Percentiles rank a stretch among this genome's conserved stretches.
Conservation (phyloP, 306 rosid genomes). For the Dryas octopetala region DNA sequence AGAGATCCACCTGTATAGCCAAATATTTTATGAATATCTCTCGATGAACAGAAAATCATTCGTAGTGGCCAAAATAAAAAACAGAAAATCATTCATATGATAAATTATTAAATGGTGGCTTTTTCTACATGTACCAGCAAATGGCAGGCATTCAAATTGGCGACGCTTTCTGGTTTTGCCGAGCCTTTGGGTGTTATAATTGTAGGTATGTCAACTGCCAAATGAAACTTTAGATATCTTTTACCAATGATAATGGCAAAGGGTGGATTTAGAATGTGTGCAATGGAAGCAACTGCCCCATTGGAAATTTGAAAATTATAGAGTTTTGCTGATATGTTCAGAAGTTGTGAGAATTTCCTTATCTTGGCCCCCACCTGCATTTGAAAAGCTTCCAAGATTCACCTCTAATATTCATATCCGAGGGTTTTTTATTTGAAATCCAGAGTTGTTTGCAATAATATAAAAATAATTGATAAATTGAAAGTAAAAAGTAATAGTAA, state of each 20-base stretch:
- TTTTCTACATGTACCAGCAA: slow-evolving; percentile 49
- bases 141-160: slow-evolving; percentile 99
- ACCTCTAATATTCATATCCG: background rate
- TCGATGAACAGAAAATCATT: slow-evolving; percentile 21
- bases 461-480: too few relatives aligned
- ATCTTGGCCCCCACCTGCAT: background rate
- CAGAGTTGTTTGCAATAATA: too few relatives aligned
- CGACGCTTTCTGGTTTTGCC: slow-evolving; percentile 95
- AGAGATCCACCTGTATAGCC: background rate
- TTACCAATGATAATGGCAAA: background rate
- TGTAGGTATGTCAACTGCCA: slow-evolving; percentile 61
- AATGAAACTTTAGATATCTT: background rate
- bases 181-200: slow-evolving; percentile 93
- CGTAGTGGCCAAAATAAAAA: background rate
- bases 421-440: too few relatives aligned
- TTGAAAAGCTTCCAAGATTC: background rate
- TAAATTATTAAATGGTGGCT: slow-evolving; percentile 18
- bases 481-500: too few relatives aligned
- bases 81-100: slow-evolving; percentile 20
- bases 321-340: background rate
- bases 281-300: background rate
- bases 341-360: background rate
- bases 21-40: slow-evolving; percentile 18
- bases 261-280: background rate
- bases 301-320: background rate